Evolutionary conservation across 139 green algal genomes (phyloP).

Genomic region (Monoraphidium neglectum): DNA sequence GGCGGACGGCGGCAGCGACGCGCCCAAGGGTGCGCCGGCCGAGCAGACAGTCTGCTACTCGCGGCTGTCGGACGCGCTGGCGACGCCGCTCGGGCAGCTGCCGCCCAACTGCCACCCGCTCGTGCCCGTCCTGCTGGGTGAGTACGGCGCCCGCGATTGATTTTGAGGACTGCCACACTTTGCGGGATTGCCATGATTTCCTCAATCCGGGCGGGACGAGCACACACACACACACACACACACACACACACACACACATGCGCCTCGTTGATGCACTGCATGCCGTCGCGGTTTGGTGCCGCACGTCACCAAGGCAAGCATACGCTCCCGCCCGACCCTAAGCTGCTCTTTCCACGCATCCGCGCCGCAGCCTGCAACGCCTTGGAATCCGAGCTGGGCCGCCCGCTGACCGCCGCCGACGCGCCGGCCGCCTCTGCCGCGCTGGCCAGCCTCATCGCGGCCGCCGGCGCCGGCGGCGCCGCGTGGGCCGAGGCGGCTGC

Average conservation of each 20-base stretch:
- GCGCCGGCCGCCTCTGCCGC: not conserved
- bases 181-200: not conserved
- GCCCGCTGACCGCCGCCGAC: not conserved
- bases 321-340: not conserved
- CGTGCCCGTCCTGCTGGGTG: not conserved
- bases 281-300: too few relatives aligned
- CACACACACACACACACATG: too few relatives aligned
- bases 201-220: not conserved
- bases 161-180: not conserved
- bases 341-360: too few relatives aligned
- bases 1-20: not conserved
- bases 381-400: not conserved
- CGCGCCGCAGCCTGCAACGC: not conserved
- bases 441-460: conserved; percentile 28
- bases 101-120: not conserved
- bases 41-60: conserved; percentile 1
- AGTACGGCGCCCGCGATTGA: not conserved
- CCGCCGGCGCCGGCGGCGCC: conserved; percentile 70
- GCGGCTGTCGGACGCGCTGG: not conserved
- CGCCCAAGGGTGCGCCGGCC: not conserved
- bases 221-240: too few relatives aligned
- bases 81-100: conserved; percentile 5
- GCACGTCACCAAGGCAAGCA: not conserved
- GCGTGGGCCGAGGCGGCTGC: conserved; percentile 66
- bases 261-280: too few relatives aligned